Percentiles rank a stretch among this genome's conserved stretches.
These are phyloP conservation scores for Fusarium nodosum DNA, from an alignment of 2,329 filamentous ascomycete genomes.

Conservation along the genomic window DNA sequence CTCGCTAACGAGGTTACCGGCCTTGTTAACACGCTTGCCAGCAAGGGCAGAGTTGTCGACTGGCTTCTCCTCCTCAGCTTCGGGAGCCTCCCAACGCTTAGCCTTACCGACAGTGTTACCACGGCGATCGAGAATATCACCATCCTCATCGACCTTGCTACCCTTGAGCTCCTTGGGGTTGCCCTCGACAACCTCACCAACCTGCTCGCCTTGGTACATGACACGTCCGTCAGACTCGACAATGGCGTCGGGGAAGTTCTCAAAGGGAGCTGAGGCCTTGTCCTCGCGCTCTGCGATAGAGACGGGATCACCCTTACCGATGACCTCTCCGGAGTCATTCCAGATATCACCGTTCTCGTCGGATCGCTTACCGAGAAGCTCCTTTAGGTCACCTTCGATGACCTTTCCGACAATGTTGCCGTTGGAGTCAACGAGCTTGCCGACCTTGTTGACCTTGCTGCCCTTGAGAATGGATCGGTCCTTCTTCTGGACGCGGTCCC, in stretches of 20 bases:
- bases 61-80: conserved; percentile 64
- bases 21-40: conserved; percentile 79
- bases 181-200: conserved; percentile 74
- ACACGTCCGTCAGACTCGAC: conserved; percentile 68
- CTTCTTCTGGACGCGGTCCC: conserved; percentile 61
- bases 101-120: conserved; percentile 76
- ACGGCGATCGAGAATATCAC: conserved; percentile 75
- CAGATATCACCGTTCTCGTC: conserved; percentile 78
- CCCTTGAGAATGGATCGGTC: conserved; percentile 64
- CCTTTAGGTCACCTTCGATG: conserved; percentile 72
- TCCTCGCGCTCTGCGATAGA: conserved; percentile 67
- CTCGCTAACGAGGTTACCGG: conserved; percentile 71
- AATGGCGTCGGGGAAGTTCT: conserved; percentile 68
- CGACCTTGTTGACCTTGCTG: conserved; percentile 70
- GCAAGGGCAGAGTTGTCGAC: conserved; percentile 73
- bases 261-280: conserved; percentile 66
- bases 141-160: conserved; percentile 76
- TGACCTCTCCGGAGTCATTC: conserved; percentile 76
- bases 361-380: conserved; percentile 73
- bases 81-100: conserved; percentile 73
- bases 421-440: conserved; percentile 68
- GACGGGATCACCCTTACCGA: conserved; percentile 74
- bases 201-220: conserved; percentile 64
- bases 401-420: conserved; percentile 72
- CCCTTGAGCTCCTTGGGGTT: conserved; percentile 74